Evolutionary conservation across 2,329 filamentous ascomycete genomes (phyloP).

Genomic region (Cercospora berteroae): DNA sequence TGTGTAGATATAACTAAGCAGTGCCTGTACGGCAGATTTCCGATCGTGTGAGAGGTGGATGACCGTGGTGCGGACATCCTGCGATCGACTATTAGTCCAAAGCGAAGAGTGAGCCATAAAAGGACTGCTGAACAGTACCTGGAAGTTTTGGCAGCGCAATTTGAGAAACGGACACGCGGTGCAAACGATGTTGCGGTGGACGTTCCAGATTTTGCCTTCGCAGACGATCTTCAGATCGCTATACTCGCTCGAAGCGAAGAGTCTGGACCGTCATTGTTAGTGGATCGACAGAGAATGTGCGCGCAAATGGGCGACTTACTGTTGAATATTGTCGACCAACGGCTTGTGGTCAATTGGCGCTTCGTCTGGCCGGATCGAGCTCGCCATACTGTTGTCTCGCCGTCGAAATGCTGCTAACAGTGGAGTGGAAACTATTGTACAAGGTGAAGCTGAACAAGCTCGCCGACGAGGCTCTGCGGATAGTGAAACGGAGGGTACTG

Average conservation of each 20-base stretch:
- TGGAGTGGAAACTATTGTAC: not conserved
- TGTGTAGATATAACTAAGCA: constrained; percentile 22
- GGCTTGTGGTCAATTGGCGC: not conserved
- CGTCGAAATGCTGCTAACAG: not conserved
- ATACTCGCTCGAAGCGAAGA: not conserved
- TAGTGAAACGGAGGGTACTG: too few species aligned
- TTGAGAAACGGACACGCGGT: constrained; percentile 21
- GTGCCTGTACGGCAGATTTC: constrained; percentile 12
- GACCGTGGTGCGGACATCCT: not conserved
- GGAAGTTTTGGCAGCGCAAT: not conserved
- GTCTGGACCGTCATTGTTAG: not conserved
- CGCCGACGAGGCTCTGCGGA: too few species aligned
- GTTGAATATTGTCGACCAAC: not conserved
- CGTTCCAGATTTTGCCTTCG: constrained; percentile 19
- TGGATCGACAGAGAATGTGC: not conserved
- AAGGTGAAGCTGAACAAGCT: not conserved
- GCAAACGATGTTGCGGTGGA: constrained; percentile 30
- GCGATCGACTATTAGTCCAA: not conserved
- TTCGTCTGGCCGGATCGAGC: not conserved
- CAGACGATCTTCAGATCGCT: constrained; percentile 28
- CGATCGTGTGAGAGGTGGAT: not conserved
- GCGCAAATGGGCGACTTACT: not conserved
- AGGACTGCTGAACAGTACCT: not conserved
- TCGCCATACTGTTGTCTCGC: not conserved
- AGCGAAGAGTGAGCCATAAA: too few species aligned